phyloP scores from a whole-genome alignment of 1,139 yeast genomes.

The Yamadazyma taylorii region DNA sequence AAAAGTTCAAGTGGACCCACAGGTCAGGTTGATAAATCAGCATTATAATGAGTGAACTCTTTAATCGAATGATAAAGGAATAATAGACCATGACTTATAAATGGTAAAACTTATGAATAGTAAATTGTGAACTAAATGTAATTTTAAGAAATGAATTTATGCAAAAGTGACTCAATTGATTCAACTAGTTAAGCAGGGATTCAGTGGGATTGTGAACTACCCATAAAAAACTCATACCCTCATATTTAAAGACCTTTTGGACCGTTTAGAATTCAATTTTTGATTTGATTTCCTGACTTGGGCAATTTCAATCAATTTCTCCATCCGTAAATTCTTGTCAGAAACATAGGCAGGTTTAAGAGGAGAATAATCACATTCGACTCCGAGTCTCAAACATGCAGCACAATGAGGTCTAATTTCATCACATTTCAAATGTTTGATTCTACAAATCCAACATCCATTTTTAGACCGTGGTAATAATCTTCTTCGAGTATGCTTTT shows the following conservation, averaged over 20 bases:
- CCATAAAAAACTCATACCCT: too few relatives aligned
- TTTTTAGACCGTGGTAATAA: slow-evolving; percentile 43
- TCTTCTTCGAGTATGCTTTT: slow-evolving; percentile 44
- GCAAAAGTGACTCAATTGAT: too few relatives aligned
- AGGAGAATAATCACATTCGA: slow-evolving; percentile 44
- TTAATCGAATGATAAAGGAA: background rate
- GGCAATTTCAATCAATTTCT: slow-evolving; percentile 36
- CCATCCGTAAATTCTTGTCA: slow-evolving; percentile 36
- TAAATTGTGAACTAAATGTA: background rate
- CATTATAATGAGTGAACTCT: too few relatives aligned
- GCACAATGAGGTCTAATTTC: slow-evolving; percentile 41
- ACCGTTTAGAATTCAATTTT: slow-evolving; percentile 12
- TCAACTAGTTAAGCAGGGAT: too few relatives aligned
- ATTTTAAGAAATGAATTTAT: too few relatives aligned
- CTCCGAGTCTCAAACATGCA: slow-evolving; percentile 42
- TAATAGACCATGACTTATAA: too few relatives aligned
- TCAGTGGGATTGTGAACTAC: too few relatives aligned
- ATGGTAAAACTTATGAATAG: too few relatives aligned
- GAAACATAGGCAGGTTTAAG: slow-evolving; percentile 43
- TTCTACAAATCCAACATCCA: slow-evolving; percentile 54
- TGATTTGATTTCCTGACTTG: slow-evolving; percentile 32
- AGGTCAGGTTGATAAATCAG: too few relatives aligned
- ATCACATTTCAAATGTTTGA: slow-evolving; percentile 51
- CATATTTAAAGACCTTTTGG: slow-evolving; percentile 7
- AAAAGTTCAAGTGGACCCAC: too few relatives aligned